These are phyloP conservation scores for Yarrowia yakushimensis DNA, from an alignment of 805 yeast species.

Conservation along the genomic window DNA sequence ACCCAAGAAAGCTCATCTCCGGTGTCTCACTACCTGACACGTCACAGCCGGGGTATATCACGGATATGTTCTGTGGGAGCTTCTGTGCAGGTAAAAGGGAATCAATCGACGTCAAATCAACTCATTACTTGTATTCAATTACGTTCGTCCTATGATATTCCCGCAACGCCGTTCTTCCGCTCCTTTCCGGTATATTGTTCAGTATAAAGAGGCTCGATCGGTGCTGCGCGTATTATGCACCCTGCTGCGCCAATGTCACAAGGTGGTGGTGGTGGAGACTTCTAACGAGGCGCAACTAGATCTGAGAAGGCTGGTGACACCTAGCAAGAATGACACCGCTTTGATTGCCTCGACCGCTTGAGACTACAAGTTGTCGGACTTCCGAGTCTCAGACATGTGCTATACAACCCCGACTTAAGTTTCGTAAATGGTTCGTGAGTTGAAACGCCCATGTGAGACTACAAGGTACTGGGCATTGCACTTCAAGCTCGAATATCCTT, in stretches of 20 bases:
- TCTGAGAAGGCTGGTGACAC: not conserved
- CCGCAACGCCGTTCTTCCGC: not conserved
- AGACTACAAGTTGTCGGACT: not conserved
- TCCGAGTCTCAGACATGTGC: no score
- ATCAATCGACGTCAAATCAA: not conserved
- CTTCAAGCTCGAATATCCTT: no score
- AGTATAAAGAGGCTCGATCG: not conserved
- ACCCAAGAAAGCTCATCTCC: not conserved
- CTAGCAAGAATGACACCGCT: no score
- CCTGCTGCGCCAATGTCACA: conserved; percentile 20
- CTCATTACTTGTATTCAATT: not conserved
- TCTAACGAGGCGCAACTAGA: not conserved
- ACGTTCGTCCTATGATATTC: no score
- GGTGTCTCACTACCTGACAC: not conserved
- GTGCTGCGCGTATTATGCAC: conserved; percentile 14
- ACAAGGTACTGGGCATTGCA: no score
- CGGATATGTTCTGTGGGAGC: not conserved
- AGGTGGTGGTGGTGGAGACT: conserved; percentile 10
- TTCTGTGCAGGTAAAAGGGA: no score
- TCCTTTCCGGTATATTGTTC: not conserved
- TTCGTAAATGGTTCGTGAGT: not conserved
- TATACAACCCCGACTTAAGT: not conserved
- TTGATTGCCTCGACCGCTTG: not conserved
- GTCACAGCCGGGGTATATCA: not conserved
- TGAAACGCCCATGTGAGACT: not conserved